Evolutionary conservation across 768 basidiomycete genomes (phyloP), one percentile per base, ranked within the genome.

Genomic region (Leucocoprinus birnbaumii): DNA sequence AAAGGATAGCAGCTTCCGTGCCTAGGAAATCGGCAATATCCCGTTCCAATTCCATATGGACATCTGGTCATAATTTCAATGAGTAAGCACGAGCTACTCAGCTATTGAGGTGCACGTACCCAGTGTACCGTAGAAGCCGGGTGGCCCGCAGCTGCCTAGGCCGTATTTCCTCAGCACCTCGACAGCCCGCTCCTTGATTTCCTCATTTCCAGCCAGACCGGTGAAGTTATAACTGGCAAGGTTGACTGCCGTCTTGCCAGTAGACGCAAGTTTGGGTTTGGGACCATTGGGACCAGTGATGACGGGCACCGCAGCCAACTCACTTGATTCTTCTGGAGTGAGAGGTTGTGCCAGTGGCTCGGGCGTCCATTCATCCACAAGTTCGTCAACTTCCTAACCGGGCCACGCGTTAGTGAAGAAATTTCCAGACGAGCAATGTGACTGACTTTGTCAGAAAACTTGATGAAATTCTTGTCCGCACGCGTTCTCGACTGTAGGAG

Each of bases 61-160:
- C 93, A 61, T 98, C 96, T 96, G 51, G 43, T 56, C 16, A 27
- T 24, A 11, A 58, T 22, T 24, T 19, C 56, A 35, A 7, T 48
- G 31, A 5, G 16, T 24, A 16, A 13, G 9, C 18, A 16, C 11
- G 4, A 14, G 35, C 6, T 21, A 3, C 37, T 19, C n/a, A n/a
- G 16, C 3, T n/a, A 19, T 13, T 6, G n/a, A 47, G 26, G 35
- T 11, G 31, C 34, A 75, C 87, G 53, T 58, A 95, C 94, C 95
- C 43, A 97, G 77, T 2, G 91, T 96, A 13, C 96, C 96, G 68
- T 98, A 98, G 75, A 99, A 99, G 10, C 94, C 94, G 25, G 94
- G 87, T 37, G 97, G 97, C 2, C 96, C 96, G 65, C 97, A 99
- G 59, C 89, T 91, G 7, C 95, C 96, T 1, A 98, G 79, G 22